Percentiles rank a stretch among this genome's conserved stretches.
phyloP scores from a whole-genome alignment of 192 early-diverging fungal species.

The Coemansia nantahalensis region DNA sequence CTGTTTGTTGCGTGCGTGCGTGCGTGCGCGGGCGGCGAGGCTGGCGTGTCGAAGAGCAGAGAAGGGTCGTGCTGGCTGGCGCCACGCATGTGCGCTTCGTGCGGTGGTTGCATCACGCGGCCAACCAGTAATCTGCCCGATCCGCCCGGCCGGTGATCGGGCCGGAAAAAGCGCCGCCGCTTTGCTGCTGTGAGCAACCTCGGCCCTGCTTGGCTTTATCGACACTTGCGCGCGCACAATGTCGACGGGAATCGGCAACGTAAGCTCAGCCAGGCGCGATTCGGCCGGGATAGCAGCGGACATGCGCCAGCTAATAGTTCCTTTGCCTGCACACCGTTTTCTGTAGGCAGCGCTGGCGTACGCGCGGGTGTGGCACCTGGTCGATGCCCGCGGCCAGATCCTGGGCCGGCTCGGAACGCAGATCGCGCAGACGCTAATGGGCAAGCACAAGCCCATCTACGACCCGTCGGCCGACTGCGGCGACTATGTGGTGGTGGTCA shows the following conservation, averaged over 20 bases:
- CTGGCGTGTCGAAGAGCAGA: no score
- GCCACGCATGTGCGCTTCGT: no score
- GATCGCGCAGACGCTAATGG: slow-evolving; percentile 88
- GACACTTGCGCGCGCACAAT: slow-evolving; percentile 6
- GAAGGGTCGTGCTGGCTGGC: no score
- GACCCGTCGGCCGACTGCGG: slow-evolving; percentile 90
- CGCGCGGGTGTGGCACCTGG: slow-evolving; percentile 88
- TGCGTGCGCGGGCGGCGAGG: no score
- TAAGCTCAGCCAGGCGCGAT: slow-evolving; percentile 8
- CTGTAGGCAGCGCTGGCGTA: slow-evolving; percentile 76
- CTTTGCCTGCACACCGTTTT: not conserved
- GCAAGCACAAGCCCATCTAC: slow-evolving; percentile 95
- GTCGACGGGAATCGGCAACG: slow-evolving; percentile 53
- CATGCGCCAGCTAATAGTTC: not conserved
- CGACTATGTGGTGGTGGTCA: slow-evolving; percentile 95
- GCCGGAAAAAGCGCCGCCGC: no score
- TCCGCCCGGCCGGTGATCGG: no score
- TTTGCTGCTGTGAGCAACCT: not conserved
- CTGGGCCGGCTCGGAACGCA: slow-evolving; percentile 84
- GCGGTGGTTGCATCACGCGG: no score
- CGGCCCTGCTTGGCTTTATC: not conserved
- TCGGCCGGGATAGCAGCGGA: not conserved
- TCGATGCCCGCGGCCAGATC: slow-evolving; percentile 81
- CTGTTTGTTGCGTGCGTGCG: no score
- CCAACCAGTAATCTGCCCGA: no score